These are phyloP conservation scores for Kazachstania psychrophila DNA, from an alignment of 805 yeast species.

Conservation along the genomic window DNA sequence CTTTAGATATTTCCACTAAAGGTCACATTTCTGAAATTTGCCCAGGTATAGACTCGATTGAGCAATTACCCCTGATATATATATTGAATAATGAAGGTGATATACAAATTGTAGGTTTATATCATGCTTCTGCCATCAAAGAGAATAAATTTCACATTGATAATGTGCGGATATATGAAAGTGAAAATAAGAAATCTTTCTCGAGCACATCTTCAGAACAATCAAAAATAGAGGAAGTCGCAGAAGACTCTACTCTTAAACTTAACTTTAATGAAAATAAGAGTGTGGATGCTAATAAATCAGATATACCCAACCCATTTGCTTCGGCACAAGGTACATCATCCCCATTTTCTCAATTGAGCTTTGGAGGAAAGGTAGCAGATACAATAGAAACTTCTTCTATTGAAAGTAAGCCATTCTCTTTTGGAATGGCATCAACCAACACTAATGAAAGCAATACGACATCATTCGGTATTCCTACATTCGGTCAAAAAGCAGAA, in stretches of 20 bases:
- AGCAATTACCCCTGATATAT: conserved; percentile 58
- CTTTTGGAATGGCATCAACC: background rate
- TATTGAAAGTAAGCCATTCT: background rate
- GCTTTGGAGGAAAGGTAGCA: too few relatives aligned
- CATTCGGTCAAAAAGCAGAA: conserved; percentile 13
- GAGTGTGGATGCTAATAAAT: too few relatives aligned
- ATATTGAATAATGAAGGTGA: conserved; percentile 55
- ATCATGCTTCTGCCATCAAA: conserved; percentile 45
- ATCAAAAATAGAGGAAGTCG: background rate
- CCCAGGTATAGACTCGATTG: conserved; percentile 46
- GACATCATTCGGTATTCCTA: conserved; percentile 17
- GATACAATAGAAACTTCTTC: too few relatives aligned
- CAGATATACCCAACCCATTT: background rate
- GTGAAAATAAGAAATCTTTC: background rate
- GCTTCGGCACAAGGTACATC: background rate
- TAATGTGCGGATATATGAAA: background rate
- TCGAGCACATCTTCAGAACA: background rate
- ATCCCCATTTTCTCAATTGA: too few relatives aligned
- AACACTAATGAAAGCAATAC: conserved; percentile 1
- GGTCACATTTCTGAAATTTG: conserved; percentile 44
- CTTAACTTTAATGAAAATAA: too few relatives aligned
- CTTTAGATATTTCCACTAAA: conserved; percentile 45
- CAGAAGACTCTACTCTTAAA: too few relatives aligned
- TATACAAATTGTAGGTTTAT: conserved; percentile 55
- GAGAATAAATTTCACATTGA: conserved; percentile 23